Conservation (phyloP, 108 stramenopile species). For the Fistulifera pelliculosa region DNA sequence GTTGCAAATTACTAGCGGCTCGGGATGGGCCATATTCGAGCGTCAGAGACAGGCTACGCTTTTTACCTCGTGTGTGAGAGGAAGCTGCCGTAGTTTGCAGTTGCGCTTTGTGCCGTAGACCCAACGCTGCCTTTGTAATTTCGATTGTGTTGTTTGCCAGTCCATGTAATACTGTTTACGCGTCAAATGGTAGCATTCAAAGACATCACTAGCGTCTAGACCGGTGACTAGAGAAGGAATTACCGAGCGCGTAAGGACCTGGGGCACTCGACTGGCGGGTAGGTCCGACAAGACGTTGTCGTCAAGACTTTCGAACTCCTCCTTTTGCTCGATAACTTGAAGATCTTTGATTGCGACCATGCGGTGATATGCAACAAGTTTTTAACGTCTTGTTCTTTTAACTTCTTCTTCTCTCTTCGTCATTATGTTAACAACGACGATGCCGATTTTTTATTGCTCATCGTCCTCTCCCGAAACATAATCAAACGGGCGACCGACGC, state of each 20-base stretch:
- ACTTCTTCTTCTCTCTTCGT: no score
- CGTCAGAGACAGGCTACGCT: constrained; percentile 53
- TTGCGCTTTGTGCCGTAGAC: constrained; percentile 46
- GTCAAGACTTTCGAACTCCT: no score
- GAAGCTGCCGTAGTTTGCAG: no score
- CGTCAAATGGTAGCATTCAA: constrained; percentile 69
- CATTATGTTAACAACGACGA: no score
- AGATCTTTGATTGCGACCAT: no score
- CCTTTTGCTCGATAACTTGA: no score
- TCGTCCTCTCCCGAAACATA: no score
- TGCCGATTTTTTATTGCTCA: no score
- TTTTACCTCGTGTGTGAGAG: constrained; percentile 1
- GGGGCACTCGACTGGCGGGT: constrained; percentile 13
- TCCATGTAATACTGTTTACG: constrained; percentile 44
- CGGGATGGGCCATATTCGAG: constrained; percentile 80
- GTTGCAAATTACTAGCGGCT: constrained; percentile 30
- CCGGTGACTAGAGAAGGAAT: constrained; percentile 43
- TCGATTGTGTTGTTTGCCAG: constrained; percentile 35
- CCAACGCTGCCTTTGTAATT: constrained; percentile 58
- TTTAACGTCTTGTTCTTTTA: no score
- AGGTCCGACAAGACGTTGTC: no score
- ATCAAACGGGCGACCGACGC: no score
- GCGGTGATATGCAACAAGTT: no score
- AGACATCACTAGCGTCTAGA: constrained; percentile 74
- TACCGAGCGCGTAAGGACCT: constrained; percentile 22